Percentiles rank a stretch among this genome's conserved stretches.
These are phyloP conservation scores for Butyriboletus loyo DNA, from an alignment of 768 basidiomycete genomes.

Conservation along the genomic window DNA sequence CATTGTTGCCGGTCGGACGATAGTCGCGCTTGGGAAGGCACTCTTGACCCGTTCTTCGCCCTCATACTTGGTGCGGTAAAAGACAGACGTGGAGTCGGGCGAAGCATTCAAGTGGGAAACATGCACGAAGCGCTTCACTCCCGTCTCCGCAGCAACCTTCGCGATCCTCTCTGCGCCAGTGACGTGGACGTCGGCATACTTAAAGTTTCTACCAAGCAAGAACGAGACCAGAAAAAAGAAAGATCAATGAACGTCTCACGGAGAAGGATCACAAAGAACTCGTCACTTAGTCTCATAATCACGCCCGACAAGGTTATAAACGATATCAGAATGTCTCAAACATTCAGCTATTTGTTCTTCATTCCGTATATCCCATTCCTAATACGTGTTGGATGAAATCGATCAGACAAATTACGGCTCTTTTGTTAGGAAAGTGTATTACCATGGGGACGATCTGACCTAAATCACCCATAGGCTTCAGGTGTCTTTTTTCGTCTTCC, in stretches of 20 bases:
- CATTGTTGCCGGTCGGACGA: conserved; percentile 81
- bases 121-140: conserved; percentile 85
- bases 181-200: conserved; percentile 77
- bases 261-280: conserved; percentile 13
- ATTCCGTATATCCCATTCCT: conserved; percentile 97
- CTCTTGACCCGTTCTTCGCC: conserved; percentile 86
- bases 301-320: conserved; percentile 93
- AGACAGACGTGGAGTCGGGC: conserved; percentile 68
- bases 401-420: conserved; percentile 22
- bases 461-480: conserved; percentile 93
- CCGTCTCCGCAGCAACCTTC: conserved; percentile 67
- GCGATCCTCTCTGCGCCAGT: conserved; percentile 85
- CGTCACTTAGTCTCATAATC: conserved; percentile 93
- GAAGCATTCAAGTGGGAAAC: conserved; percentile 94
- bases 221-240: not conserved
- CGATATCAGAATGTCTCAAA: conserved; percentile 90
- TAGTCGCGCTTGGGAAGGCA: conserved; percentile 82
- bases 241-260: conserved; percentile 12
- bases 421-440: conserved; percentile 21
- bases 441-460: conserved; percentile 97
- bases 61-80: conserved; percentile 86
- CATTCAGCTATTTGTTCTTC: conserved; percentile 92
- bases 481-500: conserved; percentile 84
- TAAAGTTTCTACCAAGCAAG: conserved; percentile 69
- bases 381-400: conserved; percentile 18